phyloP scores from a whole-genome alignment of 768 basidiomycete species.

The Pisolithus orientalis region DNA sequence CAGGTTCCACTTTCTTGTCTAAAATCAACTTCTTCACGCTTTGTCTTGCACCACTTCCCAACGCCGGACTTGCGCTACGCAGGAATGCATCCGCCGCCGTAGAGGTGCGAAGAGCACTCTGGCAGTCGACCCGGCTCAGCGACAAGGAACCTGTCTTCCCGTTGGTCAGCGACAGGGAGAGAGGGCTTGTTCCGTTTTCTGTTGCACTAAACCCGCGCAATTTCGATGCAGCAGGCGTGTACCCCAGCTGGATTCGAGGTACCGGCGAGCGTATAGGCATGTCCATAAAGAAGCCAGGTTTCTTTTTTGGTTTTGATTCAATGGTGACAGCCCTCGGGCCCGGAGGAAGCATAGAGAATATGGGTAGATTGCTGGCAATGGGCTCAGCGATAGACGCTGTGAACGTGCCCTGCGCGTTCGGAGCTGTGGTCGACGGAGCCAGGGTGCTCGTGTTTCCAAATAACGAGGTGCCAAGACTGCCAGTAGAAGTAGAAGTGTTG shows the following conservation, averaged over 20 bases:
- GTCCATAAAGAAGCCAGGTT: slow-evolving; percentile 70
- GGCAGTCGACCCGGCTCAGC: slow-evolving; percentile 43
- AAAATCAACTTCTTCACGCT: slow-evolving; percentile 93
- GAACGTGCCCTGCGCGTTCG: slow-evolving; percentile 52
- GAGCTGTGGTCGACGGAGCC: slow-evolving; percentile 34
- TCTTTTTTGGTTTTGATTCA: slow-evolving; percentile 67
- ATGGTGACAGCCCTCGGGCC: slow-evolving; percentile 58
- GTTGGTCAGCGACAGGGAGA: slow-evolving; percentile 42
- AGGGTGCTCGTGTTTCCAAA: slow-evolving; percentile 34
- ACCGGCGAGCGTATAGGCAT: slow-evolving; percentile 66
- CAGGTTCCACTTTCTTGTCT: slow-evolving; percentile 75
- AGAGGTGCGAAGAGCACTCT: slow-evolving; percentile 29
- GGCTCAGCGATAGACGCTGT: slow-evolving; percentile 89
- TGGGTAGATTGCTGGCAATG: slow-evolving; percentile 63
- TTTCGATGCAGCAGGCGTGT: slow-evolving; percentile 56
- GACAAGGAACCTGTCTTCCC: slow-evolving; percentile 53
- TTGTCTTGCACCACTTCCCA: slow-evolving; percentile 64
- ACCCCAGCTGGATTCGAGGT: slow-evolving; percentile 59
- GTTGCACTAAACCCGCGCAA: slow-evolving; percentile 60
- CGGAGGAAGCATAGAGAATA: slow-evolving; percentile 70
- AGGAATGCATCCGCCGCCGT: slow-evolving; percentile 51
- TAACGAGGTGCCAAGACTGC: slow-evolving; percentile 30
- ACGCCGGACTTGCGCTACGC: slow-evolving; percentile 49
- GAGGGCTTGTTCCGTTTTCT: slow-evolving; percentile 30
- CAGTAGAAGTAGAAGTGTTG: slow-evolving; percentile 36